Evolutionary conservation across 139 green algal species (phyloP).

Genomic region (Tetraselmis chui): DNA sequence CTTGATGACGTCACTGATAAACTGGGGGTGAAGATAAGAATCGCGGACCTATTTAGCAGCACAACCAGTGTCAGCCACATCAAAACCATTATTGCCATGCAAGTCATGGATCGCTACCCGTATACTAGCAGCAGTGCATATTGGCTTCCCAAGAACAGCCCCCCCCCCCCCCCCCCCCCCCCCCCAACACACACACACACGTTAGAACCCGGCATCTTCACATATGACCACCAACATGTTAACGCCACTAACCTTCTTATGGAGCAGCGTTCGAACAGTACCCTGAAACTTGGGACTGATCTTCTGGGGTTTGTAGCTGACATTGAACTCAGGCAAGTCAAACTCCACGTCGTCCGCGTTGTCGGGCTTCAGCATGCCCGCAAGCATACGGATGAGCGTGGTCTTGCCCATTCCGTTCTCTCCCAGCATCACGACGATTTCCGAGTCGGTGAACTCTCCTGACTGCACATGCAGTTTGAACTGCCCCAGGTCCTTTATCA

Average conservation of each 20-base stretch:
- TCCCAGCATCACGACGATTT: conserved; percentile 97
- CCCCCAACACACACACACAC: too few species aligned
- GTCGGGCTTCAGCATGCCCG: conserved; percentile 68
- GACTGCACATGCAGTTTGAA: conserved; percentile 70
- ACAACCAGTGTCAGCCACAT: too few species aligned
- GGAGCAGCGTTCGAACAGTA: conserved; percentile 85
- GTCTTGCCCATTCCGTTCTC: conserved; percentile 99
- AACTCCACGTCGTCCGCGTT: conserved; percentile 33
- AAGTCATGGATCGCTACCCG: too few species aligned
- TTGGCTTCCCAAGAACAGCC: too few species aligned
- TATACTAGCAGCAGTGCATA: too few species aligned
- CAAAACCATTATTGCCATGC: too few species aligned
- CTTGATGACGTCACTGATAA: conserved; percentile 85
- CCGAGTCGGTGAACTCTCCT: conserved; percentile 87
- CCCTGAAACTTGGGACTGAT: conserved; percentile 95
- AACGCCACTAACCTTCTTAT: conserved; percentile 68
- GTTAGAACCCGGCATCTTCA: too few species aligned
- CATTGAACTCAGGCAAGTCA: conserved; percentile 79
- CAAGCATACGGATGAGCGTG: conserved; percentile 98
- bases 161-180: too few species aligned
- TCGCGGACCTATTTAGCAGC: conserved; percentile 79
- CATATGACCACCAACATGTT: too few species aligned
- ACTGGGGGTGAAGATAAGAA: conserved; percentile 90
- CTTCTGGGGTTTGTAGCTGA: conserved; percentile 99
- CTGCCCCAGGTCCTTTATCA: conserved; percentile 87